These are phyloP conservation scores for Ocimum tenuiflorum DNA, from an alignment of 257 asterid species.

Conservation along the genomic window DNA sequence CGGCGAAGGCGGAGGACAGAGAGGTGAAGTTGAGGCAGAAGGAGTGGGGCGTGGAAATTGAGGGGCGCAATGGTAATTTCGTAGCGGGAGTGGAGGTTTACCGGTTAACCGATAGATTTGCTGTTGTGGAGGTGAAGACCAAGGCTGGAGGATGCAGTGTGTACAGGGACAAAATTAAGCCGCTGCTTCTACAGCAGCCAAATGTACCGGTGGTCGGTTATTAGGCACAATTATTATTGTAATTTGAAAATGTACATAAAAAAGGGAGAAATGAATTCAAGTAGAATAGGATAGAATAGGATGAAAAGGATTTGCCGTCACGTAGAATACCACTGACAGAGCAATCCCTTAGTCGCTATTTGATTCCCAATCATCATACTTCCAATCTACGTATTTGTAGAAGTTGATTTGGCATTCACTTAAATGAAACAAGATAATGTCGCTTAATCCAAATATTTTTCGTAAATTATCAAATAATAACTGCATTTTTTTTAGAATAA, in stretches of 20 bases:
- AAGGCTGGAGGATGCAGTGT: slow-evolving; percentile 20
- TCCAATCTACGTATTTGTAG: too few species aligned
- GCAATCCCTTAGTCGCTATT: too few species aligned
- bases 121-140: slow-evolving; percentile 39
- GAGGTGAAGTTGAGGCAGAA: slow-evolving; percentile 27
- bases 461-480: too few species aligned
- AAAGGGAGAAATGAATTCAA: neutral
- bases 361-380: too few species aligned
- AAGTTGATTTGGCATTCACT: too few species aligned
- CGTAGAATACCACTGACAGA: neutral
- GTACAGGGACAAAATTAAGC: slow-evolving; percentile 42
- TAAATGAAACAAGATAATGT: too few species aligned
- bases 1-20: slow-evolving; percentile 25
- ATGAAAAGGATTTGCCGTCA: neutral
- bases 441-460: too few species aligned
- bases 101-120: slow-evolving; percentile 28
- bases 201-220: slow-evolving; percentile 11
- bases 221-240: neutral
- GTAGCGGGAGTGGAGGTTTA: slow-evolving; percentile 30
- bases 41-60: slow-evolving; percentile 41
- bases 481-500: too few species aligned
- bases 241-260: neutral
- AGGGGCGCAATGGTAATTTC: slow-evolving; percentile 36
- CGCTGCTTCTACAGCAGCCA: slow-evolving; percentile 20
- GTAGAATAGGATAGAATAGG: neutral